These are phyloP conservation scores for Pezicula radicicola DNA, from an alignment of 2,329 filamentous ascomycete species.

Conservation along the genomic window DNA sequence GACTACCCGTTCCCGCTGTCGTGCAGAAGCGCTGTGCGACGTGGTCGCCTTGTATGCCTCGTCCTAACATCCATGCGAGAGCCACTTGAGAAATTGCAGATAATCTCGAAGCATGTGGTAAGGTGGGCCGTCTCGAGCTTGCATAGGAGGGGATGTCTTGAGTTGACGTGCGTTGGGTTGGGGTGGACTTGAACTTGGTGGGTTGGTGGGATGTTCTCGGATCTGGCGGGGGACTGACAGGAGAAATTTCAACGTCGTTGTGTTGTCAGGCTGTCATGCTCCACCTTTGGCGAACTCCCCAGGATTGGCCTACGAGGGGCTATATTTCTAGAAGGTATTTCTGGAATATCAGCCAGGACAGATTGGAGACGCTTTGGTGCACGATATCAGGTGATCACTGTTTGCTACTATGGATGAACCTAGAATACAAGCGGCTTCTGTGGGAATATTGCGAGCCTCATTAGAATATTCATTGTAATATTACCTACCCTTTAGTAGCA, in stretches of 20 bases:
- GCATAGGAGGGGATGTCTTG: neutral
- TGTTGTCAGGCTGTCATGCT: neutral
- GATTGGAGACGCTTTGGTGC: no score
- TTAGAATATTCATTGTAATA: no score
- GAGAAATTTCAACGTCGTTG: neutral
- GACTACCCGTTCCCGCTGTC: constrained; percentile 13
- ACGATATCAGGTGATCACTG: no score
- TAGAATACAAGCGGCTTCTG: no score
- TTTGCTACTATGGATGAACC: no score
- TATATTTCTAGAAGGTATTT: neutral
- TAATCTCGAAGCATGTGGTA: constrained; percentile 1
- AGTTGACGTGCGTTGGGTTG: neutral
- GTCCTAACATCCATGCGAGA: constrained; percentile 4
- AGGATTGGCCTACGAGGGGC: neutral
- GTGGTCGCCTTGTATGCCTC: constrained; percentile 27
- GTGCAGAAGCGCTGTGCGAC: constrained; percentile 21
- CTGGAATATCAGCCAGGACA: neutral
- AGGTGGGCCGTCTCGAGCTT: neutral
- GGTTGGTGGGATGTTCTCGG: neutral
- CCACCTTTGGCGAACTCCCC: no score
- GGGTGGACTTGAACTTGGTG: neutral
- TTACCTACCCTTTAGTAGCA: no score
- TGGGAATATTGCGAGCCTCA: no score
- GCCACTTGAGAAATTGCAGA: constrained; percentile 3
- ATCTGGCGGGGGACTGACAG: neutral